Conservation (phyloP, 169 alveolate genomes). For the Plasmodium malariae region DNA sequence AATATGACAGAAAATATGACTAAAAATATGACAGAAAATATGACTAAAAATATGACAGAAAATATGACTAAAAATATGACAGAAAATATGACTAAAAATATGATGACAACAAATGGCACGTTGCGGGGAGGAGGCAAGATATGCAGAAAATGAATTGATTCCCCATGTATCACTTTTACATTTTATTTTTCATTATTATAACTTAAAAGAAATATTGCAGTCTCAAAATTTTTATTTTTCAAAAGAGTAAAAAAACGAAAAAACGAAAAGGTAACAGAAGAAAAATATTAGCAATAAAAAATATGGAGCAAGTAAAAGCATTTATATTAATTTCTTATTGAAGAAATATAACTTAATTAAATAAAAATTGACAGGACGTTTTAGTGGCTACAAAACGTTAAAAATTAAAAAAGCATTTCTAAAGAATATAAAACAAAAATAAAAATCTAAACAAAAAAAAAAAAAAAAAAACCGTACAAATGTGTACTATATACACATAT, state of each 20-base stretch:
- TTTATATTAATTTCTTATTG: too few species aligned
- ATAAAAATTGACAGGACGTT: slow-evolving; percentile 11
- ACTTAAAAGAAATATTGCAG: background rate
- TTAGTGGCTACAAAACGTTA: background rate
- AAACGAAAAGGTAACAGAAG: background rate
- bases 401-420: background rate
- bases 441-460: background rate
- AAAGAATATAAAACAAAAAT: slow-evolving; percentile 1
- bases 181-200: background rate
- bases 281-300: background rate
- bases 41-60: too few species aligned
- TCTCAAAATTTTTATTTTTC: background rate
- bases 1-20: too few species aligned
- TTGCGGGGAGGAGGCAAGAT: too few species aligned
- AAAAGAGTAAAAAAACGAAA: background rate
- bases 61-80: too few species aligned
- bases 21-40: too few species aligned
- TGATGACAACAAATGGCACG: too few species aligned
- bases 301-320: background rate
- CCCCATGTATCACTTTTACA: background rate
- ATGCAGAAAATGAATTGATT: too few species aligned
- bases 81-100: too few species aligned
- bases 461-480: background rate
- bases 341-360: background rate
- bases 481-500: background rate